phyloP scores from a whole-genome alignment of 1,139 yeast species.

The Protomyces gravidus region DNA sequence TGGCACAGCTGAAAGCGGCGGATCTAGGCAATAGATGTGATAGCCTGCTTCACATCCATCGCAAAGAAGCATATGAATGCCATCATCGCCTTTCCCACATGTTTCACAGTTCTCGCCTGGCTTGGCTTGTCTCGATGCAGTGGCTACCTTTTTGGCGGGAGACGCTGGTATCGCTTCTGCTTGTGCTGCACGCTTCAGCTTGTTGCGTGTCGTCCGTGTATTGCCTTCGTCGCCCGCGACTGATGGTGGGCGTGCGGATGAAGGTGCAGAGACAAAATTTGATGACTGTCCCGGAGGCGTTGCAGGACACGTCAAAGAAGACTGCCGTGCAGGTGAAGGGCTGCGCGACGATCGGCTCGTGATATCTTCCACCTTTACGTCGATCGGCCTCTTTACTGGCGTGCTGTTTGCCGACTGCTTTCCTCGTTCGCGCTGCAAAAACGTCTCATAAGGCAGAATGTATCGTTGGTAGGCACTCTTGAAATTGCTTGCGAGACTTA shows the following conservation, averaged over 20 bases:
- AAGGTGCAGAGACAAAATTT: not conserved
- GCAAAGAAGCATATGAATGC: conserved; percentile 55
- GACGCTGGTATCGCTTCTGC: not conserved
- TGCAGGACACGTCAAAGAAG: not conserved
- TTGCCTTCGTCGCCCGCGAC: conserved; percentile 1
- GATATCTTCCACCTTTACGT: not conserved
- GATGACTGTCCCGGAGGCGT: not conserved
- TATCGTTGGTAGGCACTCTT: conserved; percentile 49
- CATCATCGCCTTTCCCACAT: conserved; percentile 53
- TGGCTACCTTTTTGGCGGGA: conserved; percentile 30
- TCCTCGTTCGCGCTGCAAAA: conserved; percentile 36
- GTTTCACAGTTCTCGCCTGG: conserved; percentile 37
- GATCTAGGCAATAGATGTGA: conserved; percentile 61
- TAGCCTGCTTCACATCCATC: conserved; percentile 68
- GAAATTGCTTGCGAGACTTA: conserved; percentile 55
- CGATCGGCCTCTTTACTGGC: not conserved
- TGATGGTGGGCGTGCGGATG: not conserved
- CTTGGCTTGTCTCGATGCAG: conserved; percentile 31
- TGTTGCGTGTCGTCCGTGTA: conserved; percentile 3
- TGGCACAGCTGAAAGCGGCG: conserved; percentile 51
- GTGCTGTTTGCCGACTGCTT: conserved; percentile 11
- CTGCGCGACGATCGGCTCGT: not conserved
- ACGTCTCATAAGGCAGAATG: conserved; percentile 42
- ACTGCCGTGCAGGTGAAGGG: not conserved
- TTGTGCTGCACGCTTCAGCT: not conserved